Evolutionary conservation across 352 stramenopile genomes (phyloP).

Genomic region (Phytophthora nicotianae): DNA sequence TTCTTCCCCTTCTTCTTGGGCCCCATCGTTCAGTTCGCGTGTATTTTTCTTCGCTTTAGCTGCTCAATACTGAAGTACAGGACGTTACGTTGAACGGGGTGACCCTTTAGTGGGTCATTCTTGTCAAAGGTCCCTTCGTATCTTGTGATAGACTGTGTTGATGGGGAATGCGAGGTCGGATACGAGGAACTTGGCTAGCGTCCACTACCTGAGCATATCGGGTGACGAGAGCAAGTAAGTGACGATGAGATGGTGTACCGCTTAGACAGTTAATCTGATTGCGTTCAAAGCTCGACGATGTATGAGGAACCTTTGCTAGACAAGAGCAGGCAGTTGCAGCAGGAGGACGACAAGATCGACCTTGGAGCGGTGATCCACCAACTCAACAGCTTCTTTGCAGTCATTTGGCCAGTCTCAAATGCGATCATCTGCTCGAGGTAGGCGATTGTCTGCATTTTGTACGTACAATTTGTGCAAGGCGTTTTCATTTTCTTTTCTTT

Average conservation of each 20-base stretch:
- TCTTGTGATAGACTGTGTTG: background rate
- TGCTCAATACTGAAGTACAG: background rate
- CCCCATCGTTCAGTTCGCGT: constrained; percentile 41
- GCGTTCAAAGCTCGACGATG: constrained; percentile 31
- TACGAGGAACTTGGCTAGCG: constrained; percentile 34
- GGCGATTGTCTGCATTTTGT: background rate
- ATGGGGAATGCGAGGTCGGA: constrained; percentile 55
- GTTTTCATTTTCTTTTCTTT: background rate
- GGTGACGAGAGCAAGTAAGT: constrained; percentile 35
- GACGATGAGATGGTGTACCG: background rate
- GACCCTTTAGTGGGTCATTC: constrained; percentile 5
- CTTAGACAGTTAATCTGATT: background rate
- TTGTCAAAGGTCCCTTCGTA: constrained; percentile 26
- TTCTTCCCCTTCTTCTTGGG: constrained; percentile 86
- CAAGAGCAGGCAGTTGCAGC: constrained; percentile 33
- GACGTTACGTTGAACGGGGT: constrained; percentile 23
- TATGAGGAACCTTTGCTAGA: constrained; percentile 65
- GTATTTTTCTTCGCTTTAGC: background rate
- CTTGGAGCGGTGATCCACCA: constrained; percentile 50
- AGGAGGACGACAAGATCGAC: constrained; percentile 30
- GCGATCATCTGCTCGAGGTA: constrained; percentile 78
- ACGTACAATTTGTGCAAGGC: background rate
- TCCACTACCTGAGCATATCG: constrained; percentile 33
- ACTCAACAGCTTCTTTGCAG: constrained; percentile 78
- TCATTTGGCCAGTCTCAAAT: constrained; percentile 73